Evolutionary conservation across 768 basidiomycete genomes (phyloP).

Genomic region (Tephrocybe sp.): DNA sequence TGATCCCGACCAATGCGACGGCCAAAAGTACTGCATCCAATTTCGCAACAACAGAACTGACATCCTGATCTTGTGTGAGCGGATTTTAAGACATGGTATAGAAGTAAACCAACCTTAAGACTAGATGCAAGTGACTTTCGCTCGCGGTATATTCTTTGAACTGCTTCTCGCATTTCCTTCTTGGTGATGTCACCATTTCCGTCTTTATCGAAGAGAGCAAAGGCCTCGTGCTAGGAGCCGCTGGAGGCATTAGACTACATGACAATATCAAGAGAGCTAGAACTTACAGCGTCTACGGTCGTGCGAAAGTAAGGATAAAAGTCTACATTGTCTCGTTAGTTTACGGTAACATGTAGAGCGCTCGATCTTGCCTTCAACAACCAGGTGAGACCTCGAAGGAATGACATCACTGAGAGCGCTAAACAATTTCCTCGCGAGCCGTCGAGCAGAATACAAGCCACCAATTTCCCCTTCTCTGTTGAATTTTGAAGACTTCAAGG

Average conservation of each 20-base stretch:
- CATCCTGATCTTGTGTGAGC: constrained; percentile 46
- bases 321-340: constrained; percentile 41
- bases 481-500: constrained; percentile 64
- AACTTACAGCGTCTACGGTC: constrained; percentile 66
- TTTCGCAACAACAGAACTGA: constrained; percentile 72
- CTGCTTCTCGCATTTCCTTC: constrained; percentile 80
- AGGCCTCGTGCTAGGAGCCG: constrained; percentile 61
- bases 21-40: constrained; percentile 72
- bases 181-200: constrained; percentile 81
- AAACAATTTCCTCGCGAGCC: constrained; percentile 69
- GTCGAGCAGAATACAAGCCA: constrained; percentile 61
- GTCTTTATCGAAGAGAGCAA: constrained; percentile 74
- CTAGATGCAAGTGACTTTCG: constrained; percentile 69
- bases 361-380: constrained; percentile 61
- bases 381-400: constrained; percentile 58
- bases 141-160: constrained; percentile 78
- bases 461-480: constrained; percentile 55
- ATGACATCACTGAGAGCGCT: constrained; percentile 56
- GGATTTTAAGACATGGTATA: not conserved
- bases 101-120: constrained; percentile 51
- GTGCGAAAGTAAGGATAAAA: constrained; percentile 77
- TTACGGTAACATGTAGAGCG: too few species aligned
- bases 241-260: constrained; percentile 7
- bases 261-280: too few species aligned
- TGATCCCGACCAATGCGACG: constrained; percentile 53